These are phyloP conservation scores for Cinchona pubescens DNA, from an alignment of 257 asterid genomes.

Conservation along the genomic window DNA sequence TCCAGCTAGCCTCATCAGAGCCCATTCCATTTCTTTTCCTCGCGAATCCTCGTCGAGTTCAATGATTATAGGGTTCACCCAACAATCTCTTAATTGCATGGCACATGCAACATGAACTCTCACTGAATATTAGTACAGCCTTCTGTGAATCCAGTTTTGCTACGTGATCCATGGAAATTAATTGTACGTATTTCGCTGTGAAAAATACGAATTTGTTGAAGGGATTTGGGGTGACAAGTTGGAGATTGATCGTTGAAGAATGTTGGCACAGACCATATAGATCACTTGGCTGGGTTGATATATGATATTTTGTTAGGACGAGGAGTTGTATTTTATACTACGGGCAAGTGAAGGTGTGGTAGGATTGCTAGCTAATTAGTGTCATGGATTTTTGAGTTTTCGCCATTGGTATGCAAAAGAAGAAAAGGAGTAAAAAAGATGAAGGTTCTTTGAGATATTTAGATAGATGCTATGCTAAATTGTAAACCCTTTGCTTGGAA, in stretches of 20 bases:
- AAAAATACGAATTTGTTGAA: background rate
- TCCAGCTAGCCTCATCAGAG: constrained; percentile 56
- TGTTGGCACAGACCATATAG: background rate
- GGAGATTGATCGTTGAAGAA: background rate
- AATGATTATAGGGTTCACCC: constrained; percentile 67
- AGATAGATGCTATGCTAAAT: constrained; percentile 35
- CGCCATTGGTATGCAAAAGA: constrained; percentile 13
- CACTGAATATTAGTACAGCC: constrained; percentile 78
- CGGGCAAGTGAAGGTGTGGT: constrained; percentile 13
- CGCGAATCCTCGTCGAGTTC: constrained; percentile 52
- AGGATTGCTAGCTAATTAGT: too few relatives aligned
- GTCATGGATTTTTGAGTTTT: too few relatives aligned
- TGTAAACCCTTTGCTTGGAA: background rate
- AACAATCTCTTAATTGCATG: constrained; percentile 73
- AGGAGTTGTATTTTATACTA: constrained; percentile 17
- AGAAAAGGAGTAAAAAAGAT: constrained; percentile 15
- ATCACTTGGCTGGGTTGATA: background rate
- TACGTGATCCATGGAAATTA: constrained; percentile 43
- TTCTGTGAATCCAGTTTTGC: constrained; percentile 51
- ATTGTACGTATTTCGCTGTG: background rate
- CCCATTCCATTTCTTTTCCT: constrained; percentile 57
- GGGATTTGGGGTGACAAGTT: background rate
- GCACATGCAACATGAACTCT: constrained; percentile 85
- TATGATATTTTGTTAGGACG: background rate
- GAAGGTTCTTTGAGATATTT: constrained; percentile 43